A percentile compares a stretch with the other conserved stretches of the same genome.
Conservation (phyloP, 495 filamentous ascomycete genomes). For the Emericellopsis terricola region DNA sequence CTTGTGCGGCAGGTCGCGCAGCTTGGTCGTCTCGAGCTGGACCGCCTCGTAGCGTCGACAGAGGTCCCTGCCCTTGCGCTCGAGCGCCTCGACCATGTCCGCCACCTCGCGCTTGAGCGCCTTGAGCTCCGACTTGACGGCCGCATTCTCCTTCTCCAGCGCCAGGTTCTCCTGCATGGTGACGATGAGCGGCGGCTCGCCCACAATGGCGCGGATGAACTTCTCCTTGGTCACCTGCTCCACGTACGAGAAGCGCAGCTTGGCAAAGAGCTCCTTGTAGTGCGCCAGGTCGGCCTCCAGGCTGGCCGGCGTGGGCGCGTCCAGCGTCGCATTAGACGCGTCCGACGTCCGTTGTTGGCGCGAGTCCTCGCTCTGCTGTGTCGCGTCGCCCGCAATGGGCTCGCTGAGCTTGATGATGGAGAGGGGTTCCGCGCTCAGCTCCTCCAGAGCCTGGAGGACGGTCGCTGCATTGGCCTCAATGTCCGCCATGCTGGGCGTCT, state of each 20-base stretch:
- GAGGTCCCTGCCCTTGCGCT: constrained; percentile 45
- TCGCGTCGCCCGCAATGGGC: constrained; percentile 36
- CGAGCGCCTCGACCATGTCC: constrained; percentile 53
- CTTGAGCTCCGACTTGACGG: constrained; percentile 59
- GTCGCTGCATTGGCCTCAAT: constrained; percentile 6
- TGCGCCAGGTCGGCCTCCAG: constrained; percentile 75
- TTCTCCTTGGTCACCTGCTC: constrained; percentile 71
- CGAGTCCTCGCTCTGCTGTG: constrained; percentile 16
- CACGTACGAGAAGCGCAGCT: constrained; percentile 86
- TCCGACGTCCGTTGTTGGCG: constrained; percentile 41
- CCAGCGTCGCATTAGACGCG: constrained; percentile 42
- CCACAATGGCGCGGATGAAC: constrained; percentile 60
- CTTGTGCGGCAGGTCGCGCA: constrained; percentile 41
- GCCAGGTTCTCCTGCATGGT: constrained; percentile 67
- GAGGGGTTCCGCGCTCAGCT: constrained; percentile 32
- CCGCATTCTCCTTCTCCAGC: constrained; percentile 50
- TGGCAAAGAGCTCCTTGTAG: constrained; percentile 88
- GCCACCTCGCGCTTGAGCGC: constrained; percentile 63
- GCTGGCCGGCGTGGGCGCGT: constrained; percentile 52
- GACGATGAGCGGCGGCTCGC: constrained; percentile 72
- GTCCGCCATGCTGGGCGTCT: neutral
- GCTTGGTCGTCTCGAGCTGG: constrained; percentile 36
- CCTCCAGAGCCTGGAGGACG: constrained; percentile 12
- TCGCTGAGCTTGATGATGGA: constrained; percentile 63
- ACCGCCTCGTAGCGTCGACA: constrained; percentile 40